Evolutionary conservation across 352 stramenopile species (phyloP).

Genomic region (Phytophthora podocarpi): DNA sequence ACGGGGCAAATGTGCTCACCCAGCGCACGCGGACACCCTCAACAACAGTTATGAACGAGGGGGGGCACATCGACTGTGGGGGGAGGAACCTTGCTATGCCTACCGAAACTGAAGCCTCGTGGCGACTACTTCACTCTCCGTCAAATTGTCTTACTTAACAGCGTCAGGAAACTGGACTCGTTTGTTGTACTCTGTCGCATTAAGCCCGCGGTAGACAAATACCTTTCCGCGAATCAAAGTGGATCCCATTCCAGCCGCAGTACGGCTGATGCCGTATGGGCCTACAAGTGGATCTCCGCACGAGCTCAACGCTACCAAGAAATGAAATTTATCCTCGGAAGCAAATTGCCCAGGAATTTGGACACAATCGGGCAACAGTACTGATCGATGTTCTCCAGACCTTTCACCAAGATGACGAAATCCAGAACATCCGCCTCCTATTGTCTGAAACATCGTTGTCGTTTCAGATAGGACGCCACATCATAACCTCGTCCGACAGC

Average conservation of each 20-base stretch:
- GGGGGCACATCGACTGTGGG: no score
- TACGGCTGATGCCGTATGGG: conserved; percentile 1
- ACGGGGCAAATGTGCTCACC: no score
- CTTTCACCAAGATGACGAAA: conserved; percentile 2
- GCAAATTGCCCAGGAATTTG: conserved; percentile 6
- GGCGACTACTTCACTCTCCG: conserved; percentile 5
- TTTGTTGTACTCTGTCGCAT: background rate
- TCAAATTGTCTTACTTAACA: conserved; percentile 8
- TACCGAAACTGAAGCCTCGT: background rate
- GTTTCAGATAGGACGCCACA: background rate
- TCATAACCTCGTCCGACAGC: background rate
- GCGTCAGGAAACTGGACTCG: background rate
- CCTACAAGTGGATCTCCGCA: background rate
- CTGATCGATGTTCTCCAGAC: background rate
- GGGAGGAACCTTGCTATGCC: background rate
- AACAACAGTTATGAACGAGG: no score
- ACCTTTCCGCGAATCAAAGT: background rate
- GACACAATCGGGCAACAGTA: conserved; percentile 10
- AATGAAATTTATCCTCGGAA: conserved; percentile 1
- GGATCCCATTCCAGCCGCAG: background rate
- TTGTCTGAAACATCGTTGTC: background rate
- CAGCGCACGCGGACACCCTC: no score
- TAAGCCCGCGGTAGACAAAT: background rate
- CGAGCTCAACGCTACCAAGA: background rate
- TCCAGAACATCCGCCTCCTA: background rate